These are phyloP conservation scores for Creolimax fragrantissima DNA, from an alignment of 78 protist species.

Conservation along the genomic window DNA sequence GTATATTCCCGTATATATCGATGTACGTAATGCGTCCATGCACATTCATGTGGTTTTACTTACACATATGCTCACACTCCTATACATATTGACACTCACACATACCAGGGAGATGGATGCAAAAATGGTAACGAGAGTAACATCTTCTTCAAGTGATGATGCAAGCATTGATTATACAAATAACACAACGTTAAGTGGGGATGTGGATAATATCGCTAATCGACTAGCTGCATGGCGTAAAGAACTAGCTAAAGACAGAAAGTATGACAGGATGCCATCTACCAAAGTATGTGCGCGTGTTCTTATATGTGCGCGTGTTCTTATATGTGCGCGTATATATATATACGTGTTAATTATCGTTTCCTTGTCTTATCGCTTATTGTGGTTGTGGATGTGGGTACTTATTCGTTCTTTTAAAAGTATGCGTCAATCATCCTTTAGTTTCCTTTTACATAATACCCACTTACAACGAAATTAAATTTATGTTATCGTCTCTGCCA, in stretches of 20 bases:
- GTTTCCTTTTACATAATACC: no score
- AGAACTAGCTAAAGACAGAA: neutral
- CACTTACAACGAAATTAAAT: no score
- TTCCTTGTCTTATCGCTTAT: no score
- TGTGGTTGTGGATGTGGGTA: no score
- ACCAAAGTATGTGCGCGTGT: neutral
- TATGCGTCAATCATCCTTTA: no score
- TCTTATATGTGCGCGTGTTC: neutral
- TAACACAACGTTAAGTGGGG: no score
- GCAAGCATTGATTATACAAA: no score
- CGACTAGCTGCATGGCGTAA: neutral
- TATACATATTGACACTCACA: neutral
- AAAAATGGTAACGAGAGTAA: no score
- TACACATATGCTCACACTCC: neutral
- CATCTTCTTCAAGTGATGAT: no score
- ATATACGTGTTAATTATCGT: neutral
- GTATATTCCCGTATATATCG: neutral
- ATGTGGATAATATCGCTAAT: neutral
- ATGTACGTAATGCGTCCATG: neutral
- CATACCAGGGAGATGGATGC: no score
- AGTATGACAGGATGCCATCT: neutral
- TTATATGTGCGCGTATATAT: neutral
- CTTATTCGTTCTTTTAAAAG: no score
- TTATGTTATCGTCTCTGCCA: no score
- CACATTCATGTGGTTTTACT: neutral